phyloP scores from a whole-genome alignment of 2,329 filamentous ascomycete genomes.

The Fusarium palustre region DNA sequence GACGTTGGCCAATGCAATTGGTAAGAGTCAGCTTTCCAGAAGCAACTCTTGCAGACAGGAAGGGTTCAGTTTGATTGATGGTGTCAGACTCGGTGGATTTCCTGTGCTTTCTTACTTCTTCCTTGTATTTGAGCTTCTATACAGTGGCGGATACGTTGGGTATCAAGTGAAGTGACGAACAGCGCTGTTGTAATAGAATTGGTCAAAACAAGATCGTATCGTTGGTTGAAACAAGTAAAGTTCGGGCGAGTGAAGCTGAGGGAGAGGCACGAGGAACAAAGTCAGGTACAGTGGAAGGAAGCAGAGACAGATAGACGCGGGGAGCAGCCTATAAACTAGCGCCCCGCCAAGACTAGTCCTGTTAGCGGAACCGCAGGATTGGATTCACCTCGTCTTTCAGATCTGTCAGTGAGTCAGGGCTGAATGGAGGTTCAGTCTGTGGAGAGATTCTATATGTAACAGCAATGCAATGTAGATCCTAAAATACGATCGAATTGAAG shows the following conservation, averaged over 20 bases:
- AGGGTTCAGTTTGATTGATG: conserved; percentile 8
- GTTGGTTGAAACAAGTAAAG: conserved; percentile 14
- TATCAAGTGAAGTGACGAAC: neutral
- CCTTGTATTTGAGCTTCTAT: neutral
- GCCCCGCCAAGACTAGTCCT: conserved; percentile 41
- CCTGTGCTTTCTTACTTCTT: neutral
- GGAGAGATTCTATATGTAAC: too few species aligned
- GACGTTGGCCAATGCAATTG: conserved; percentile 10
- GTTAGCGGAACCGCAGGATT: conserved; percentile 42
- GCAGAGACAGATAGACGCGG: conserved; percentile 44
- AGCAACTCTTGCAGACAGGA: conserved; percentile 18
- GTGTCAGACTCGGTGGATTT: neutral
- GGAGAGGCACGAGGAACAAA: conserved; percentile 26
- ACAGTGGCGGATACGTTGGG: neutral
- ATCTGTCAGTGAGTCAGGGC: neutral
- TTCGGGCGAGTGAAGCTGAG: neutral
- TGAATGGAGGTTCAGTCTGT: neutral
- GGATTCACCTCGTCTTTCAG: conserved; percentile 20
- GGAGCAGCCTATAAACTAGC: conserved; percentile 43
- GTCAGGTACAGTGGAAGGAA: neutral
- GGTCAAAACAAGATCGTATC: neutral
- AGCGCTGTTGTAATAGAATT: neutral
- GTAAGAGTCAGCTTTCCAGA: conserved; percentile 22
- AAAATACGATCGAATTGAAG: neutral
- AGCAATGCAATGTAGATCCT: neutral